Evolutionary conservation across 1,139 yeast species (phyloP), one percentile per base, ranked within the genome.

Genomic region (Yamadazyma triangularis): DNA sequence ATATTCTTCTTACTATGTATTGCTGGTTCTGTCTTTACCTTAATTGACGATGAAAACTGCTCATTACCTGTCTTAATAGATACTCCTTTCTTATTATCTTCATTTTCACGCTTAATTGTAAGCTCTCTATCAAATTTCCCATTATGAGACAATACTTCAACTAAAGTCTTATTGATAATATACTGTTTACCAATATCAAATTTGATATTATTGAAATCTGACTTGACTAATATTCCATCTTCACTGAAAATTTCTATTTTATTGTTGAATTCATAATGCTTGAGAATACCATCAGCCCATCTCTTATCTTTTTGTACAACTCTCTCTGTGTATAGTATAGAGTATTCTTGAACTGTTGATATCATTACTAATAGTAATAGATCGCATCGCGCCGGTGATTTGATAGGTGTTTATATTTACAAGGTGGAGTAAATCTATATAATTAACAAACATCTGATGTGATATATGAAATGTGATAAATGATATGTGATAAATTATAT

Each of bases 241-340:
- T 59, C 64, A 35, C 63, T 65, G 31, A 51, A 53, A 12, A 76
- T 50, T 41, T 72, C 72, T 4, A 72, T 48, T 38, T 70, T 67
- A 30, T 62, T 57, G 45, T 76, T 76, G 50, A 70, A 58, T 39
- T 61, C 67, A 47, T 68, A 74, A 48, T 57, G 70, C 34, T 56
- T 60, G 28, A 76, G 50, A 14, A 38, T 47, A 2, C 84, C 84
- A 40, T 77, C 83, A 30, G 55, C 51, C 81, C 82, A 77, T 34
- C 53, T 57, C 48, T 76, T 76, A 24, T 64, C 64, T 45, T 65
- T 71, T 46, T 77, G 80, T 2, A 48, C 47, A 22, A 76, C 44
- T 24, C 79, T 52, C 16, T 56, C 48, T 4, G 79, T 66, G 55
- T 64, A 74, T 26, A 73, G 58, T 10, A 42, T 33, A 8, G 33